These are phyloP conservation scores for Fusarium pilosicola DNA, from an alignment of 2,329 filamentous ascomycete genomes.

Conservation along the genomic window DNA sequence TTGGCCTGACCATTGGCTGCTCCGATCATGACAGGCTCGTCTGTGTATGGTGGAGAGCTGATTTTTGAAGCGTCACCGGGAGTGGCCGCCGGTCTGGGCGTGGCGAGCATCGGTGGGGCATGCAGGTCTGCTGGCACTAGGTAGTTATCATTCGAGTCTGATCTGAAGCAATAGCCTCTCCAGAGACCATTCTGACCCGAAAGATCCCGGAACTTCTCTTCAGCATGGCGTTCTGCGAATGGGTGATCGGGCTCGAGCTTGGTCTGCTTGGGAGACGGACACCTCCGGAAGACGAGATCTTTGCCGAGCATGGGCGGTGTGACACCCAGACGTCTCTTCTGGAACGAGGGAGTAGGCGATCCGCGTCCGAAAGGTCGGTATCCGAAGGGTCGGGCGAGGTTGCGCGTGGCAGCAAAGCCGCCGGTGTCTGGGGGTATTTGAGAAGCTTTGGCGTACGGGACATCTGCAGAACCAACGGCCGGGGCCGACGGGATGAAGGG, in stretches of 20 bases:
- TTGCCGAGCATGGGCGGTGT: constrained; percentile 89
- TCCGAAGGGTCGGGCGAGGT: constrained; percentile 50
- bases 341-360: constrained; percentile 50
- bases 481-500: constrained; percentile 39
- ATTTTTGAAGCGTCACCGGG: constrained; percentile 55
- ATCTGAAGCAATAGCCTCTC: constrained; percentile 74
- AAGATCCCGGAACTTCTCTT: constrained; percentile 63
- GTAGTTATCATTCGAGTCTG: constrained; percentile 49
- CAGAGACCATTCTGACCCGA: constrained; percentile 75
- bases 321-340: constrained; percentile 61
- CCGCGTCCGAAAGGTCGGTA: constrained; percentile 52
- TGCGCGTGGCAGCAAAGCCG: constrained; percentile 47
- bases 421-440: constrained; percentile 54
- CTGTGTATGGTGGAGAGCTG: constrained; percentile 50
- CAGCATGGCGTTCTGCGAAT: constrained; percentile 59
- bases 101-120: constrained; percentile 61
- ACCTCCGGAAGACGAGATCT: constrained; percentile 83
- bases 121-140: constrained; percentile 57
- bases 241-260: constrained; percentile 83
- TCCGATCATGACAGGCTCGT: constrained; percentile 51
- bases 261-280: constrained; percentile 83
- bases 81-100: constrained; percentile 56
- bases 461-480: constrained; percentile 31
- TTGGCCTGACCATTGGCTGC: constrained; percentile 29
- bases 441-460: constrained; percentile 43